Evolutionary conservation across 2,329 filamentous ascomycete genomes (phyloP), one percentile per base, ranked within the genome.

Genomic region (Rutstroemia sp.): DNA sequence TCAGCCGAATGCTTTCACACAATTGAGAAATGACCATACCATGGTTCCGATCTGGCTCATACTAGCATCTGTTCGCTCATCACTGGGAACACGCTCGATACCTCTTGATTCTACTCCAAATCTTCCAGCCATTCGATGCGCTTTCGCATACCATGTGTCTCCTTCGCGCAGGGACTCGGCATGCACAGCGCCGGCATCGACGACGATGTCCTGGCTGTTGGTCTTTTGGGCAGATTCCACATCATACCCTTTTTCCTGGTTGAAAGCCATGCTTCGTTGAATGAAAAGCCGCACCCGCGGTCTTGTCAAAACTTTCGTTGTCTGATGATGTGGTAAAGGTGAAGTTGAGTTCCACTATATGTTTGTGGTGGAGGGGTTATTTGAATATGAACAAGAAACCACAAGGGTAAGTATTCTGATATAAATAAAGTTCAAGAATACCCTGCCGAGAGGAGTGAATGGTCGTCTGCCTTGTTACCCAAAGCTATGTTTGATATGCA

Each of bases 61-160:
- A 23, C 80, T 82, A 38, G 73, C 79, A 69, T 88, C 83, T 5
- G 78, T 83, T 63, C 86, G 75, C 73, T 90, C 87, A 64, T 85
- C 76, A 54, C 82, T 80, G 0, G 86, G 86, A 37, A 90, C 87
- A 48, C 87, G 78, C 72, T 91, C 87, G 58, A 91, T 88, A 54
- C 87, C 87, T 67, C 87, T 75, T 72, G 88, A 82, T 71, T 92
- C 87, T 54, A 91, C 80, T 44, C 84, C 80, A 60, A 86, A 76
- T 63, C 77, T 82, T 45, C 79, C 83, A 0, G 84, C 86, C 14
- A 88, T 64, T 30, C 82, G 78, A 69, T 87, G 84, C 0, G 83
- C 61, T 65, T 75, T 81, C 17, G 81, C 82, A 65, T 82, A 83
- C 56, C 73, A 64, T 38, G 74, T 74, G 64, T 80, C 70, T 57